Evolutionary conservation across 139 green algal genomes (phyloP), one percentile per base, ranked within the genome.

Genomic region (Picochlorum sp.): DNA sequence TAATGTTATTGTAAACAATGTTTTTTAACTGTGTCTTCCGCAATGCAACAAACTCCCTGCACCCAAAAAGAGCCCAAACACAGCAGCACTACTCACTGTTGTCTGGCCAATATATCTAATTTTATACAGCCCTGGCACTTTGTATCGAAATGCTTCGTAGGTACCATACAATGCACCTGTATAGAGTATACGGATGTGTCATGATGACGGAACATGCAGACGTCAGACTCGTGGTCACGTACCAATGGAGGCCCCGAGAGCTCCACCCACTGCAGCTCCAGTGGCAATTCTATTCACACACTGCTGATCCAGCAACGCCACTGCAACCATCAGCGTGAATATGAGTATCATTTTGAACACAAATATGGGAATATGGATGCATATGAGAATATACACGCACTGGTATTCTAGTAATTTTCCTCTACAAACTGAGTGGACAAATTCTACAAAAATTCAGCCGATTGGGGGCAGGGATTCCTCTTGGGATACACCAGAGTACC

Each of bases 91-190:
- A 58, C 78, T 87, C 23, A 88, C 52, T 6, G 82, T 88, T 15
- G 82, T 88, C 61, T 88, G 77, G 0, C 82, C 82, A 8, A 88
- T 80, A 69, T 88, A 87, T 32, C 82, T 52, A 21, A 88, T 79
- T 56, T 88, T 88, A 64, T 87, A 78, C 23, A 88, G 69, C 13
- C 82, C 82, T 20, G 82, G 82, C 8, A 88, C 69, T 73, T 84
- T 74, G 66, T 71, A 73, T 14, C 78, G 47, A 52, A 88, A 88
- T 4, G 82, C 82, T 49, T 88, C 82, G 49, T 80, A 88, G 18
- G 77, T 88, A 21, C 82, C 82, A 41, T 88, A 88, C 49, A 88
- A 13, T 26, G 81, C 81, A 3, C 34, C 34, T 41, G 80, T 81
- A 88, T 69, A 30, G 28, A 30, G 28, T 6, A 30, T 0, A 30